Percentiles rank a stretch among this genome's conserved stretches.
Conservation (phyloP, 1,284 basidiomycete genomes). For the Pseudozyma sp. region DNA sequence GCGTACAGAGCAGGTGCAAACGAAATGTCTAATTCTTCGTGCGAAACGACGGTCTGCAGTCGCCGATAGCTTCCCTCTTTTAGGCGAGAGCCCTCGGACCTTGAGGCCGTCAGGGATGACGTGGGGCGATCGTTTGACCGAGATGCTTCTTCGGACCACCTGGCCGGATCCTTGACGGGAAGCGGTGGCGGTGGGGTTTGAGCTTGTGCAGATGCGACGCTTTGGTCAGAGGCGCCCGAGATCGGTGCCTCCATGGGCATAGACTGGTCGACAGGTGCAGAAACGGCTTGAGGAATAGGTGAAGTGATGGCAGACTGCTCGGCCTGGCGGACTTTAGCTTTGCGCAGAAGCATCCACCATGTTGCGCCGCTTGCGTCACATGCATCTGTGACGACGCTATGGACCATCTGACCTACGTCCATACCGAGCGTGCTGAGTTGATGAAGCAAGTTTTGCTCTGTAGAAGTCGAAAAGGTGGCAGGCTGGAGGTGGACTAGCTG, state of each 20-base stretch:
- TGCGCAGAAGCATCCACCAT: slow-evolving; percentile 95
- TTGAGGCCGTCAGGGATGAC: slow-evolving; percentile 16
- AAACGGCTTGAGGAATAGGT: not conserved
- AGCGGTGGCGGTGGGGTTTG: slow-evolving; percentile 25
- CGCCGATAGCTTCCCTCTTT: slow-evolving; percentile 24
- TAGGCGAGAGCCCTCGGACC: slow-evolving; percentile 24
- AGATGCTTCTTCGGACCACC: slow-evolving; percentile 25
- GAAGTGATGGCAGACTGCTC: slow-evolving; percentile 9
- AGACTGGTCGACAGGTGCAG: not conserved
- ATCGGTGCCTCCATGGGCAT: not conserved
- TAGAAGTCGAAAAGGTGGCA: slow-evolving; percentile 81
- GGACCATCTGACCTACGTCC: slow-evolving; percentile 92
- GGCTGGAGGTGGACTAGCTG: slow-evolving; percentile 79
- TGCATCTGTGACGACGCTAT: slow-evolving; percentile 89
- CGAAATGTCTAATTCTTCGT: slow-evolving; percentile 37
- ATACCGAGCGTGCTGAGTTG: slow-evolving; percentile 82
- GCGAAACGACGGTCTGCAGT: slow-evolving; percentile 45
- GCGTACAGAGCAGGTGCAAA: slow-evolving; percentile 4
- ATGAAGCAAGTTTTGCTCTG: slow-evolving; percentile 84
- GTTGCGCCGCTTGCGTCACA: slow-evolving; percentile 90
- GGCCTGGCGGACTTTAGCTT: slow-evolving; percentile 74
- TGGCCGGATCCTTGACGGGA: slow-evolving; percentile 37
- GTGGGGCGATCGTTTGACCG: slow-evolving; percentile 6
- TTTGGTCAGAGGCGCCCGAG: not conserved
- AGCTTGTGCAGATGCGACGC: not conserved